Base-by-base conservation (phyloP, 331 rosid species). In the Malus hybrid region DNA sequence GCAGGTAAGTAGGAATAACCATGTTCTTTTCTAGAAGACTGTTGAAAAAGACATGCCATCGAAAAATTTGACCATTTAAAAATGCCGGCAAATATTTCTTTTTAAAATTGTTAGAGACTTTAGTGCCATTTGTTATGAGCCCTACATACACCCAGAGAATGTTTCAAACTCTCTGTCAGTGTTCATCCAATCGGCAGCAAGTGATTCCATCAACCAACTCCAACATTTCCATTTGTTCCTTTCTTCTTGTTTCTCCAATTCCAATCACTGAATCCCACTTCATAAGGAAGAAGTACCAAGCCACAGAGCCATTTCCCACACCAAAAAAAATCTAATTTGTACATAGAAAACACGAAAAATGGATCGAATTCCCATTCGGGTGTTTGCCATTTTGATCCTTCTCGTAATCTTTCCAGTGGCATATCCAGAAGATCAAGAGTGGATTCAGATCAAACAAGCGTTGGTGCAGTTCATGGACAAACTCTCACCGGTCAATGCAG, bases 381-480 rank as follows among this genome's bases (percentile, higher is more conserved):
- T 67, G 8, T 19, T 79, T 57, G 61, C 70, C 52, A 75, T 83
- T 67, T 66, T 65, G 73, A 71, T 81, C 52, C 15, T 86, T 64
- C 57, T 80, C 78, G 19, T 16, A 3, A 75, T 70, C 67, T 28
- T 73, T 70, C 76, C 76, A n/a, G 12, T 56, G 65, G 80, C 77
- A 2, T 68, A 71, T 61, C 77, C 94, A 32, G 88, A 80, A 28
- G 85, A 88, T 68, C 74, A 69, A 32, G 81, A 66, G 16, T 88
- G 83, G 81, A 83, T n/a, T 12, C 60, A 55, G 20, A 15, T 62
- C 36, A 62, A 70, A 75, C 76, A 75, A 52, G 84, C 77, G 11
- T 60, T 91, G 9, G 78, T 86, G 42, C 81, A 54, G 11, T 86
- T 91, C 88, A 86, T 91, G 94, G 73, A 76, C 19, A 87, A 89